phyloP scores from a whole-genome alignment of 2,329 filamentous ascomycete genomes.

The Salinomyces thailandicus region DNA sequence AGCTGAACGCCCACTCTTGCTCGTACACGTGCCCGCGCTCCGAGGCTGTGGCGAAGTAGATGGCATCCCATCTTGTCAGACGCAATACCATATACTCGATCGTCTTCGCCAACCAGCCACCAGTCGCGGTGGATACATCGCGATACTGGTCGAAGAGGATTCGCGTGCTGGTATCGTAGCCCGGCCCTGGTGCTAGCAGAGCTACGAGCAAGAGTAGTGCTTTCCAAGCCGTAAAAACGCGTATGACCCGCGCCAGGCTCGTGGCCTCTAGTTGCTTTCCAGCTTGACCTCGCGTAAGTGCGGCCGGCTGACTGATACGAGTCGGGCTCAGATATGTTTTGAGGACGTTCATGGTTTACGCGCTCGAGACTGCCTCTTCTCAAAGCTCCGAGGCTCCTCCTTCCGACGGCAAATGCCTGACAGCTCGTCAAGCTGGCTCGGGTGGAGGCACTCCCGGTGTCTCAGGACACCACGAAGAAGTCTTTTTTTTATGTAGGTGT shows the following conservation, averaged over 20 bases:
- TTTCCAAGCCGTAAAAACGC: constrained; percentile 55
- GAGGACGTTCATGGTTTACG: constrained; percentile 7
- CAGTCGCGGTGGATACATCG: constrained; percentile 2
- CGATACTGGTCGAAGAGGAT: constrained; percentile 34
- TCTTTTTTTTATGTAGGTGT: too few relatives aligned
- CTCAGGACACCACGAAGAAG: too few relatives aligned
- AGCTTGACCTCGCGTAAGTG: constrained; percentile 3
- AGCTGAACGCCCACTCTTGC: constrained; percentile 78
- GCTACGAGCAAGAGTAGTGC: constrained; percentile 53
- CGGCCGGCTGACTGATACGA: constrained; percentile 8
- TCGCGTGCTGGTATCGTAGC: constrained; percentile 70
- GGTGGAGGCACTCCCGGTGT: too few relatives aligned
- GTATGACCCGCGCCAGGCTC: constrained; percentile 9
- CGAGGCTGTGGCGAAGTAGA: constrained; percentile 61
- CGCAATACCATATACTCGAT: constrained; percentile 39
- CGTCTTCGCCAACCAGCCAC: constrained; percentile 14
- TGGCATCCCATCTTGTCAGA: constrained; percentile 68
- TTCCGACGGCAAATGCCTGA: too few relatives aligned
- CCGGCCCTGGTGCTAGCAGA: constrained; percentile 45
- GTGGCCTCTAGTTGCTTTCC: constrained; percentile 4
- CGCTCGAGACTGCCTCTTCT: too few relatives aligned
- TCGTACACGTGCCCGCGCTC: constrained; percentile 59
- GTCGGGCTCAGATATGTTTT: constrained; percentile 6
- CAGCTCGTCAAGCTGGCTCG: too few relatives aligned
- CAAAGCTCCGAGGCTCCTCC: too few relatives aligned